Conservation (phyloP, 2,329 filamentous ascomycete genomes). For the Neonectria ditissima region DNA sequence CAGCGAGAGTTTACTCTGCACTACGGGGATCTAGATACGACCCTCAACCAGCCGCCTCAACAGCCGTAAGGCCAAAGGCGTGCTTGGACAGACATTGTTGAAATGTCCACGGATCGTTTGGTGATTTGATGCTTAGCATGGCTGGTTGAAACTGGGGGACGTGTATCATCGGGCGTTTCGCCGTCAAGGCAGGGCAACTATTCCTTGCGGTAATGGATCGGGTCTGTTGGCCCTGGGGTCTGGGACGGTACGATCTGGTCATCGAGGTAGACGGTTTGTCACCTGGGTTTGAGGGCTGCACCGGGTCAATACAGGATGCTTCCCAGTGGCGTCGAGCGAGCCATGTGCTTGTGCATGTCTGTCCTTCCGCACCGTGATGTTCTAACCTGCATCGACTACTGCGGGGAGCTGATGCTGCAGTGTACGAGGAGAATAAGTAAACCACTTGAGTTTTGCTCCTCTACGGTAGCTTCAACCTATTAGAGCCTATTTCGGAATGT, state of each 20-base stretch:
- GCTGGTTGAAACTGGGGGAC: slow-evolving; percentile 35
- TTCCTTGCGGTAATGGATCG: slow-evolving; percentile 48
- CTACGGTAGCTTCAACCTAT: not conserved
- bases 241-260: slow-evolving; percentile 48
- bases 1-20: slow-evolving; percentile 71
- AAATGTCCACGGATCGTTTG: slow-evolving; percentile 21
- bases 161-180: slow-evolving; percentile 48
- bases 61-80: slow-evolving; percentile 43
- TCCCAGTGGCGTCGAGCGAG: slow-evolving; percentile 35
- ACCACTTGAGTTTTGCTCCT: not conserved
- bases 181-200: slow-evolving; percentile 46
- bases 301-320: slow-evolving; percentile 44
- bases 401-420: not conserved
- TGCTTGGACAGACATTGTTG: slow-evolving; percentile 20
- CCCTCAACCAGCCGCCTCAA: slow-evolving; percentile 49
- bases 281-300: slow-evolving; percentile 40
- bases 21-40: slow-evolving; percentile 71
- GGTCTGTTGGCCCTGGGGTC: slow-evolving; percentile 44
- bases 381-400: not conserved
- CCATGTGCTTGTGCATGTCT: slow-evolving; percentile 16
- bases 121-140: slow-evolving; percentile 30
- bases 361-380: slow-evolving; percentile 8
- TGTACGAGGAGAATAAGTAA: not conserved
- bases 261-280: slow-evolving; percentile 43
- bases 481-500: not conserved